These are phyloP conservation scores for Nakazawaea molendinolei DNA, from an alignment of 805 yeast genomes.

Conservation along the genomic window DNA sequence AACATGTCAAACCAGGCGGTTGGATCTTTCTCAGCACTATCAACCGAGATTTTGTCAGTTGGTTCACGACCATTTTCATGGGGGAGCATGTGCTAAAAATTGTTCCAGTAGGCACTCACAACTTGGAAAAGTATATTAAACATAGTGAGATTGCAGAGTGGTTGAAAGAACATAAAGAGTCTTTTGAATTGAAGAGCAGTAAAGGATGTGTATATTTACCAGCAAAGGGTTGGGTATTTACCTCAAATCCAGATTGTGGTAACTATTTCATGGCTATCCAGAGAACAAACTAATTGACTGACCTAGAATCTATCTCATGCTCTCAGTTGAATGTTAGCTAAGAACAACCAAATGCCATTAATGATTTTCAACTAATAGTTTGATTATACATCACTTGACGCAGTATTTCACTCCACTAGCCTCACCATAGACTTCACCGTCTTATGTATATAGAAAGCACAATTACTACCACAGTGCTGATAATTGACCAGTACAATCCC, in stretches of 20 bases:
- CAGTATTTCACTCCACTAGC: no score
- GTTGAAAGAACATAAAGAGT: constrained; percentile 37
- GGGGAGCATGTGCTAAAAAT: constrained; percentile 76
- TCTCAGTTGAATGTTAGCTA: no score
- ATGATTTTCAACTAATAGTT: no score
- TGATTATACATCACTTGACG: no score
- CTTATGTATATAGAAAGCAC: no score
- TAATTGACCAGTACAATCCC: constrained; percentile 1
- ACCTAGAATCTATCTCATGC: no score
- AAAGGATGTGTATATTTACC: constrained; percentile 86
- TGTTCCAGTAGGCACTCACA: constrained; percentile 93
- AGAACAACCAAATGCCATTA: no score
- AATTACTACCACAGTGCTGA: no score
- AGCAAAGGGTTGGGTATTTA: constrained; percentile 76
- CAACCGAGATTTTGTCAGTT: constrained; percentile 78
- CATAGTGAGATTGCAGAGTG: constrained; percentile 64
- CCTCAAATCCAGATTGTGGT: constrained; percentile 54
- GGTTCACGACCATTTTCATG: constrained; percentile 88
- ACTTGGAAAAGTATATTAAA: constrained; percentile 78
- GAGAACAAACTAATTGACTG: constrained; percentile 26
- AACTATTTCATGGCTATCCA: constrained; percentile 88
- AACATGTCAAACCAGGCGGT: constrained; percentile 72
- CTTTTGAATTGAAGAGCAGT: constrained; percentile 54
- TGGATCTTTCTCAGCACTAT: constrained; percentile 85
- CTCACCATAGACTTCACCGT: no score